Conservation (phyloP, 73 alveolate species). For the Tetrahymena elliotti region DNA sequence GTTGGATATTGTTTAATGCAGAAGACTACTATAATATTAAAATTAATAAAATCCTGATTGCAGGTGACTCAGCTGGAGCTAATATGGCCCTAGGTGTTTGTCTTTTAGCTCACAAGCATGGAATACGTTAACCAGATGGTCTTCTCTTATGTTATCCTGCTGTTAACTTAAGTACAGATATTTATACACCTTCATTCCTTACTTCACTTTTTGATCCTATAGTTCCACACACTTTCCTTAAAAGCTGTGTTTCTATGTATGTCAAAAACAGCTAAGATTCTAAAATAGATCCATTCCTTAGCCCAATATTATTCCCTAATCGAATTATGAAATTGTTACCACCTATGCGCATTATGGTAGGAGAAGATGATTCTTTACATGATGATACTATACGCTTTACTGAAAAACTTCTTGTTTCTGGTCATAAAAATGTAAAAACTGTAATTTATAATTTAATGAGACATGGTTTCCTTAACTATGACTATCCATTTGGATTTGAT, state of each 20-base stretch:
- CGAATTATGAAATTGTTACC: slow-evolving; percentile 56
- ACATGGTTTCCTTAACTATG: neutral
- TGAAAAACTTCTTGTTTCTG: neutral
- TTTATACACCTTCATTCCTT: neutral
- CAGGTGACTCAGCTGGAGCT: slow-evolving; percentile 63
- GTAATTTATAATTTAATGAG: neutral
- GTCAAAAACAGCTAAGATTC: slow-evolving; percentile 29
- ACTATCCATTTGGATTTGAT: neutral
- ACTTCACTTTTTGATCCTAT: slow-evolving; percentile 57
- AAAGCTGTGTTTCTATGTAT: slow-evolving; percentile 74
- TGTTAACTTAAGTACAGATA: neutral
- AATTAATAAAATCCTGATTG: neutral
- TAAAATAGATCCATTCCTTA: slow-evolving; percentile 51
- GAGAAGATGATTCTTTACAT: slow-evolving; percentile 65
- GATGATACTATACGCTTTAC: slow-evolving; percentile 43
- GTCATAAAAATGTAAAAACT: neutral
- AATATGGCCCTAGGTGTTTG: slow-evolving; percentile 35
- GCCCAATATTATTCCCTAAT: slow-evolving; percentile 50
- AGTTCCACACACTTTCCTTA: slow-evolving; percentile 81
- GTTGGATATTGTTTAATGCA: slow-evolving; percentile 65
- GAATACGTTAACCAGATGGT: neutral
- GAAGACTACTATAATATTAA: slow-evolving; percentile 29
- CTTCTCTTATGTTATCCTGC: neutral
- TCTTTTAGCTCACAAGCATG: neutral
- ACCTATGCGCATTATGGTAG: slow-evolving; percentile 57